A percentile compares a stretch with the other conserved stretches of the same genome.
Conservation (phyloP, 805 yeast species). For the Teunomyces pallodes region DNA sequence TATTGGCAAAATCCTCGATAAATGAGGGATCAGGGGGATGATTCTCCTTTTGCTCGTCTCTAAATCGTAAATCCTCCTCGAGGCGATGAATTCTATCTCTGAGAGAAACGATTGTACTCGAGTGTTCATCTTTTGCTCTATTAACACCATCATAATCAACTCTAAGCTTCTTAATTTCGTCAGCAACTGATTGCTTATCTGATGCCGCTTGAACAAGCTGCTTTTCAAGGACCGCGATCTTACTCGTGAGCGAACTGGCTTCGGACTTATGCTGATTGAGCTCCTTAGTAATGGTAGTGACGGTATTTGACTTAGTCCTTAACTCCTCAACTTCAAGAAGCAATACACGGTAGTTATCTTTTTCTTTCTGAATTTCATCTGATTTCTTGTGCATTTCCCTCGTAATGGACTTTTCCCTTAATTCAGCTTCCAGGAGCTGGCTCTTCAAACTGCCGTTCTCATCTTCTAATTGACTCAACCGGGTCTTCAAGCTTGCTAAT, state of each 20-base stretch:
- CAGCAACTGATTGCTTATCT: conserved; percentile 5
- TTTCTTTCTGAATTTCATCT: conserved; percentile 19
- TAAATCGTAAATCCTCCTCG: conserved; percentile 6
- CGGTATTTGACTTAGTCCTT: conserved; percentile 5
- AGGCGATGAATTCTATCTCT: neutral
- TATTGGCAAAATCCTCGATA: conserved; percentile 44
- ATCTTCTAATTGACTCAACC: conserved; percentile 11
- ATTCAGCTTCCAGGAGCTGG: conserved; percentile 13
- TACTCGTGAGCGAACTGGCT: neutral
- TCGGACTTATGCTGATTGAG: neutral
- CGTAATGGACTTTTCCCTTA: conserved; percentile 11
- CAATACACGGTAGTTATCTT: conserved; percentile 10
- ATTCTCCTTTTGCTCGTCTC: conserved; percentile 36
- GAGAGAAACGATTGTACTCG: conserved; percentile 25
- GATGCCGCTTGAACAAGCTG: conserved; percentile 6
- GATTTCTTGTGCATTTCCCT: conserved; percentile 17
- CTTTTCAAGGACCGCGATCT: conserved; percentile 6
- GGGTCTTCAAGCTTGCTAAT: conserved; percentile 11
- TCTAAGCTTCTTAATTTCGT: conserved; percentile 17
- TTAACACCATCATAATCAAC: conserved; percentile 20
- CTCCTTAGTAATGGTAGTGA: neutral
- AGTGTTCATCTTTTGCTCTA: conserved; percentile 24
- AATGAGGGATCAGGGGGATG: conserved; percentile 35
- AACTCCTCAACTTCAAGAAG: conserved; percentile 11
- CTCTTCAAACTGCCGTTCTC: conserved; percentile 12